Evolutionary conservation across 2,329 filamentous ascomycete species (phyloP).

Genomic region (Myriosclerotinia scirpicola): DNA sequence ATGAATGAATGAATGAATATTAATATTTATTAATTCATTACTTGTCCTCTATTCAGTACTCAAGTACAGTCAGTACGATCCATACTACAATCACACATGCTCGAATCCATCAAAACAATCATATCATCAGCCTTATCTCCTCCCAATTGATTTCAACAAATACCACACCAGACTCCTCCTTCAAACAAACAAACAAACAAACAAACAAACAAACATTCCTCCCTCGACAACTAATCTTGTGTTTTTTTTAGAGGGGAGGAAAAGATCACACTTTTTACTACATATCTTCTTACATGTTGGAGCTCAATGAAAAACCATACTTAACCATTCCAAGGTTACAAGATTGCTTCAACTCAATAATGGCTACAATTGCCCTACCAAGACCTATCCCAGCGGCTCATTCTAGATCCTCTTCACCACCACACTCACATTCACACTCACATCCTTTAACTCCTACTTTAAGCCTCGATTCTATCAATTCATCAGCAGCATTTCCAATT

Average conservation of each 20-base stretch:
- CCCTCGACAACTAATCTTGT: not conserved
- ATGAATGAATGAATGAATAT: no score
- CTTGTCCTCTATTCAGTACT: no score
- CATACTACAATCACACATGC: no score
- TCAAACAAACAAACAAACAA: no score
- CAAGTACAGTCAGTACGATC: no score
- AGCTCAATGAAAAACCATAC: conserved; percentile 2
- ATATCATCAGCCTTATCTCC: conserved; percentile 5
- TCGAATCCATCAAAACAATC: not conserved
- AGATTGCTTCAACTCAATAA: conserved; percentile 26
- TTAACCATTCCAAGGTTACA: conserved; percentile 13
- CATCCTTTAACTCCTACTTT: conserved; percentile 56
- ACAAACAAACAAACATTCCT: not conserved
- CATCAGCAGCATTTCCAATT: conserved; percentile 54
- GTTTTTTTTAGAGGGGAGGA: not conserved
- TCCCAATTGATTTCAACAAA: conserved; percentile 1
- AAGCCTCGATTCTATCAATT: conserved; percentile 52
- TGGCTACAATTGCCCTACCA: conserved; percentile 42
- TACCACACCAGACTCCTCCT: conserved; percentile 12
- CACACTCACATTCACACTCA: conserved; percentile 46
- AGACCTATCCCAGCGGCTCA: conserved; percentile 35
- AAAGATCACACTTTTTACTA: not conserved
- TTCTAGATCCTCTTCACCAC: conserved; percentile 46
- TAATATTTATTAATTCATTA: no score
- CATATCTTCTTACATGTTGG: conserved; percentile 12